A percentile compares a stretch with the other conserved stretches of the same genome.
phyloP scores from a whole-genome alignment of 148 eudicot genomes.

The Cornus florida region DNA sequence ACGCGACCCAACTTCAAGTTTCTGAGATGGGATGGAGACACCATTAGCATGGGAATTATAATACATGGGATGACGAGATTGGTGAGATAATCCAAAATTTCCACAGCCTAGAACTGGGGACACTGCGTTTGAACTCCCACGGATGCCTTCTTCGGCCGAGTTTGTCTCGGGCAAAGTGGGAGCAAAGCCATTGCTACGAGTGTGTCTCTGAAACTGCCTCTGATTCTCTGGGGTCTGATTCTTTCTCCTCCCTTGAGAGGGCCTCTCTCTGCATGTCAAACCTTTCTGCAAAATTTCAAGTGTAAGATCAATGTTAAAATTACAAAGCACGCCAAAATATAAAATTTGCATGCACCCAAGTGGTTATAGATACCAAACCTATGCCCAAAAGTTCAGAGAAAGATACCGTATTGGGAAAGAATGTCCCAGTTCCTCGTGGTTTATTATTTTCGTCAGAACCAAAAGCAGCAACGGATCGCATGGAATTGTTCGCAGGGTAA shows the following conservation, averaged over 20 bases:
- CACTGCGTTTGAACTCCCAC: conserved; percentile 6
- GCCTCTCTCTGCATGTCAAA: background rate
- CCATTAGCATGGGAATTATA: conserved; percentile 17
- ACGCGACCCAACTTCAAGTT: conserved; percentile 43
- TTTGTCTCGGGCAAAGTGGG: conserved; percentile 9
- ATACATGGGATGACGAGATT: background rate
- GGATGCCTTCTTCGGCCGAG: conserved; percentile 15
- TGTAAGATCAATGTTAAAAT: background rate
- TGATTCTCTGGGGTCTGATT: conserved; percentile 17
- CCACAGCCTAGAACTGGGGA: conserved; percentile 1
- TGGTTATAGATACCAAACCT: background rate
- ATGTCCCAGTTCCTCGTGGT: conserved; percentile 45
- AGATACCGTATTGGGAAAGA: conserved; percentile 35
- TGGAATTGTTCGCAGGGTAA: conserved; percentile 7
- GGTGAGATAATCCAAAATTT: conserved; percentile 16
- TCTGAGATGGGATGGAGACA: background rate
- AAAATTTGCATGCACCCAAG: background rate
- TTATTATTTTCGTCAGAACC: conserved; percentile 22
- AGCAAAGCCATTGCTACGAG: conserved; percentile 9
- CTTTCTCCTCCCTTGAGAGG: conserved; percentile 25
- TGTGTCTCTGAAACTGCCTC: conserved; percentile 13
- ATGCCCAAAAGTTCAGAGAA: background rate
- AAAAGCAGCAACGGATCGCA: conserved; percentile 12
- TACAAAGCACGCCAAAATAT: background rate
- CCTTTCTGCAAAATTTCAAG: conserved; percentile 33